Percentiles rank a stretch among this genome's conserved stretches.
These are phyloP conservation scores for Citrus sp. DNA, from an alignment of 345 rosid species.

Conservation along the genomic window DNA sequence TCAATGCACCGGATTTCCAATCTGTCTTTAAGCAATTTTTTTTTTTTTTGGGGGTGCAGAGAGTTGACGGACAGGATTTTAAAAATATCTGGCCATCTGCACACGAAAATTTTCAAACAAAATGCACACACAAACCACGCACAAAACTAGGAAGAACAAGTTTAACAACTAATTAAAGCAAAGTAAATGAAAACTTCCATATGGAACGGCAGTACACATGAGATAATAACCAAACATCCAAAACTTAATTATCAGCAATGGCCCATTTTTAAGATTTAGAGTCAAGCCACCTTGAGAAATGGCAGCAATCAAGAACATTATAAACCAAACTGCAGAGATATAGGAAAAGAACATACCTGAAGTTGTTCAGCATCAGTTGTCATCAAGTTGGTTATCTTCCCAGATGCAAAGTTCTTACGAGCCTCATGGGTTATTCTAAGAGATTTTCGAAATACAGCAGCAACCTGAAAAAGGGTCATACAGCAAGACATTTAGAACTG, in stretches of 20 bases:
- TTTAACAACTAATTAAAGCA: neutral
- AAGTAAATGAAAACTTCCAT: neutral
- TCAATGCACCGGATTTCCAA: no score
- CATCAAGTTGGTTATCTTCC: slow-evolving; percentile 98
- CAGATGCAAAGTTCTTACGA: slow-evolving; percentile 78
- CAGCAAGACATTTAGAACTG: slow-evolving; percentile 10
- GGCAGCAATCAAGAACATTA: slow-evolving; percentile 6
- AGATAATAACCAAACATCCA: neutral
- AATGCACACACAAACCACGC: no score
- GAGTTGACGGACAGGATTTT: no score
- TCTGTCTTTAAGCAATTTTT: no score
- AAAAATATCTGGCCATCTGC: no score
- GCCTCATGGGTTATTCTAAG: slow-evolving; percentile 90
- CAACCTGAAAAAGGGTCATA: slow-evolving; percentile 51
- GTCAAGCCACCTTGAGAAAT: neutral
- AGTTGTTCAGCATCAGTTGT: slow-evolving; percentile 96
- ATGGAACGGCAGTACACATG: neutral
- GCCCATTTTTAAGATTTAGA: neutral
- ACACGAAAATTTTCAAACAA: no score
- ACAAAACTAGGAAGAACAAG: neutral
- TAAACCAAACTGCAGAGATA: neutral
- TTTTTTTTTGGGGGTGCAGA: no score
- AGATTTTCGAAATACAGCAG: slow-evolving; percentile 95
- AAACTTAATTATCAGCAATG: neutral
- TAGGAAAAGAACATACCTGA: slow-evolving; percentile 49